Evolutionary conservation across 2,329 filamentous ascomycete species (phyloP).

Genomic region (Exophiala spinifera): DNA sequence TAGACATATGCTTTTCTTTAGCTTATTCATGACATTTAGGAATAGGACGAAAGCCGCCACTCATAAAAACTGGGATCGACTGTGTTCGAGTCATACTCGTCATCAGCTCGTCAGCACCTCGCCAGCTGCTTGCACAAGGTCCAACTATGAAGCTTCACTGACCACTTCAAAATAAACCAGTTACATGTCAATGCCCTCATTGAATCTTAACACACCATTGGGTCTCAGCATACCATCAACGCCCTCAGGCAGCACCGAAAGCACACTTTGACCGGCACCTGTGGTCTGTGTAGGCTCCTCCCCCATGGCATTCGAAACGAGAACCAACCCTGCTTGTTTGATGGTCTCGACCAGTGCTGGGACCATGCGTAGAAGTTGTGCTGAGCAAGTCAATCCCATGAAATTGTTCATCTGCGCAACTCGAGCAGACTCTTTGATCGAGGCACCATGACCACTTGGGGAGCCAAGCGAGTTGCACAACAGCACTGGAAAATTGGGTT

Average conservation of each 20-base stretch:
- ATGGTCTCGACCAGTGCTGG: constrained; percentile 89
- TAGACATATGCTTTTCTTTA: not conserved
- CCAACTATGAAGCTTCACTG: too few species aligned
- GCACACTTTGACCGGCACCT: too few species aligned
- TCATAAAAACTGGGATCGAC: not conserved
- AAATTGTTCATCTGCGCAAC: constrained; percentile 96
- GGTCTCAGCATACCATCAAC: constrained; percentile 83
- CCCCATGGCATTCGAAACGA: constrained; percentile 82
- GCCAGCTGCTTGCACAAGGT: too few species aligned
- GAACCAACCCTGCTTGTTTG: constrained; percentile 86
- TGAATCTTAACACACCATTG: constrained; percentile 87
- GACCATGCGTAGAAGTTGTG: constrained; percentile 83
- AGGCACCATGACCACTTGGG: constrained; percentile 54
- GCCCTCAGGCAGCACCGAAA: constrained; percentile 63
- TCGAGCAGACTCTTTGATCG: constrained; percentile 90
- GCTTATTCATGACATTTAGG: not conserved
- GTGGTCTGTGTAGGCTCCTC: constrained; percentile 37
- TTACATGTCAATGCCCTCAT: constrained; percentile 78
- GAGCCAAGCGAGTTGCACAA: constrained; percentile 87
- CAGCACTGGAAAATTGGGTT: constrained; percentile 93
- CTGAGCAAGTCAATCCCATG: constrained; percentile 93
- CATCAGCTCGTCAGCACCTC: too few species aligned
- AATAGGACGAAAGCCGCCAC: not conserved
- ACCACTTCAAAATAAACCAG: not conserved
- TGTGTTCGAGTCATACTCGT: too few species aligned